Percentiles rank a stretch among this genome's conserved stretches.
These are phyloP conservation scores for Arthrinium phaeospermum DNA, from an alignment of 2,329 filamentous ascomycete species.

Conservation along the genomic window DNA sequence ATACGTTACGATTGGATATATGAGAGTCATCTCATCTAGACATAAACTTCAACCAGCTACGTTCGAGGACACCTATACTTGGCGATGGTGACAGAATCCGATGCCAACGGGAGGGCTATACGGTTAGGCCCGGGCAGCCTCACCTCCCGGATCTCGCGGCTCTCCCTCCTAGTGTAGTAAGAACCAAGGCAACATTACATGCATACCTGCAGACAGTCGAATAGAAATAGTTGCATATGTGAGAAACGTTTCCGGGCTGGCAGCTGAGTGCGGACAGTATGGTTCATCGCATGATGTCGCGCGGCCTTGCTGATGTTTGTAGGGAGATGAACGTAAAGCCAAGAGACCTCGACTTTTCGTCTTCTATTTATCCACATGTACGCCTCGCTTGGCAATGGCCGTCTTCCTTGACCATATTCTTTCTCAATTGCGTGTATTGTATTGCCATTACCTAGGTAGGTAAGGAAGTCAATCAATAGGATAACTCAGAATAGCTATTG, in stretches of 20 bases:
- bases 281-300: not conserved
- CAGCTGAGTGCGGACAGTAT: not conserved
- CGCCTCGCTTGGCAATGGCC: not conserved
- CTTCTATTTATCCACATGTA: not conserved
- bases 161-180: not conserved
- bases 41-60: not conserved
- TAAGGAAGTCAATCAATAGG: not conserved
- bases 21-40: not conserved
- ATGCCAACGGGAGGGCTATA: not conserved
- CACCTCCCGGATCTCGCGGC: not conserved
- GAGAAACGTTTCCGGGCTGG: not conserved
- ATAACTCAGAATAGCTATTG: not conserved
- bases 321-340: not conserved
- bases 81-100: not conserved
- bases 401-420: not conserved
- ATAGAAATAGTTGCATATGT: not conserved
- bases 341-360: not conserved
- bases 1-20: too few relatives aligned
- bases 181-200: not conserved
- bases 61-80: not conserved
- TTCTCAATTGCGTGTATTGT: not conserved
- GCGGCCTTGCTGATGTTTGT: not conserved
- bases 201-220: not conserved
- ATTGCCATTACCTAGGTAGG: not conserved
- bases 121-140: not conserved